phyloP scores from a whole-genome alignment of 2,329 filamentous ascomycete genomes.

The Aurifilum marmelostoma region DNA sequence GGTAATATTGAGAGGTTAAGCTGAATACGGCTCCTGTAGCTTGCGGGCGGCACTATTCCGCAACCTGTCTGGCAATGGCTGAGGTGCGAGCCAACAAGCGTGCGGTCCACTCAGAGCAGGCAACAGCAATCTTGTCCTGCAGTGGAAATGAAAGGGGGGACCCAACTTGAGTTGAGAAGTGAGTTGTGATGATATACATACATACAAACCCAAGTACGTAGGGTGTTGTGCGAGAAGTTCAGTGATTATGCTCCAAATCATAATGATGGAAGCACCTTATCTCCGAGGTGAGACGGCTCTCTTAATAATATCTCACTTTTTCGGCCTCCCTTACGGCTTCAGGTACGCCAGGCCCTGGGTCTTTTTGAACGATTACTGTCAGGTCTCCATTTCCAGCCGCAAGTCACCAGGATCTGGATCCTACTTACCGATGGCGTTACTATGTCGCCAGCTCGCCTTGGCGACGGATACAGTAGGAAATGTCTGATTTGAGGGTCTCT shows the following conservation, averaged over 20 bases:
- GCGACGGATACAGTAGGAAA: neutral
- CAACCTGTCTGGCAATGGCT: slow-evolving; percentile 10
- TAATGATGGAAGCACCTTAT: neutral
- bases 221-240: neutral
- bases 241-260: too few species aligned
- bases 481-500: neutral
- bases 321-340: neutral
- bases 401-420: neutral
- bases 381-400: neutral
- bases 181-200: neutral
- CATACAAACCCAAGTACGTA: too few species aligned
- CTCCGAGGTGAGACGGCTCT: neutral
- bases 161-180: neutral
- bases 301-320: neutral
- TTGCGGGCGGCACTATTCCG: neutral
- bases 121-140: neutral
- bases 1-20: slow-evolving; percentile 15
- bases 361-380: neutral
- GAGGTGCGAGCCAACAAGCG: neutral
- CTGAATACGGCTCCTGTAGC: slow-evolving; percentile 5
- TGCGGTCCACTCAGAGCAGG: neutral
- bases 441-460: neutral
- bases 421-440: neutral
- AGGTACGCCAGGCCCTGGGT: neutral
- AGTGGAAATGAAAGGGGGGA: neutral